Percentiles rank a stretch among this genome's conserved stretches.
Conservation (phyloP, 2,329 filamentous ascomycete species). For the Penicillium sp. region DNA sequence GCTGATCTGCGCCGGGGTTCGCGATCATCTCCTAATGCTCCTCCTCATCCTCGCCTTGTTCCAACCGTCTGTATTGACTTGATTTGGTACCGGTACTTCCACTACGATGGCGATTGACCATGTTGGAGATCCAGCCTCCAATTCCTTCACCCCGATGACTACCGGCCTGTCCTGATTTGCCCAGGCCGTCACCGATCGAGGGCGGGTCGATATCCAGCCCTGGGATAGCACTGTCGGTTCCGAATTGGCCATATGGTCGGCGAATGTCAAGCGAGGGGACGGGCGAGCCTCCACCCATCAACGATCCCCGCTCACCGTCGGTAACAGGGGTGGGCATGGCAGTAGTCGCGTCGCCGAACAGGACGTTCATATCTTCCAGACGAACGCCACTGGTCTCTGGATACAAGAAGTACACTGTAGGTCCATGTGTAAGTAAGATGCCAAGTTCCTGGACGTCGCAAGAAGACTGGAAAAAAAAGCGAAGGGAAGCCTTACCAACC, state of each 20-base stretch:
- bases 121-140: slow-evolving; percentile 69
- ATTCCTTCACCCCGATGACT: slow-evolving; percentile 55
- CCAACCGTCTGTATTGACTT: slow-evolving; percentile 48
- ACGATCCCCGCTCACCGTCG: slow-evolving; percentile 76
- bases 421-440: slow-evolving; percentile 12
- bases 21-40: slow-evolving; percentile 8
- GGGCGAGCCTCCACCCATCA: slow-evolving; percentile 77
- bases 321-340: slow-evolving; percentile 77
- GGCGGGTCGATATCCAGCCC: slow-evolving; percentile 81
- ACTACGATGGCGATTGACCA: slow-evolving; percentile 57
- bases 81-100: slow-evolving; percentile 41
- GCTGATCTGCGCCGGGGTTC: not conserved
- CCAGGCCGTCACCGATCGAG: slow-evolving; percentile 54
- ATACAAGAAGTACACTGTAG: slow-evolving; percentile 90
- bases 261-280: slow-evolving; percentile 75
- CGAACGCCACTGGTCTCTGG: slow-evolving; percentile 95
- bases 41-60: slow-evolving; percentile 48
- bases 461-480: not conserved
- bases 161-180: slow-evolving; percentile 49
- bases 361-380: slow-evolving; percentile 91
- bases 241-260: slow-evolving; percentile 47
- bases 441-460: not conserved
- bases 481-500: slow-evolving; percentile 67
- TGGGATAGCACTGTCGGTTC: slow-evolving; percentile 70
- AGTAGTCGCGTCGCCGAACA: slow-evolving; percentile 92